Percentiles rank a stretch among this genome's conserved stretches.
Evolutionary conservation across 2,329 filamentous ascomycete genomes (phyloP).

Genomic region (Aspergillus unguis): DNA sequence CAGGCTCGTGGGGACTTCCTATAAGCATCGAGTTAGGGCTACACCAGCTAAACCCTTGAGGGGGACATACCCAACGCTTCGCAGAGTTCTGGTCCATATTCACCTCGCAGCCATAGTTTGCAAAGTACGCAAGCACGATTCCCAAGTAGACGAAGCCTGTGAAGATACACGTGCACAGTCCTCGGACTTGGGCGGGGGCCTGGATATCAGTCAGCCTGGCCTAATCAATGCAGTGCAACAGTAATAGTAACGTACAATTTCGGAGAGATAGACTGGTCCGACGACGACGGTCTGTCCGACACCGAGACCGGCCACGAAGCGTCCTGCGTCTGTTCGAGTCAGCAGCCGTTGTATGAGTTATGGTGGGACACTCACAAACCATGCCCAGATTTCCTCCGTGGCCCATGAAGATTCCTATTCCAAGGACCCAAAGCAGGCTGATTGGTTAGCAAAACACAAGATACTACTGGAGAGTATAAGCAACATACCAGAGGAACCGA

Average conservation of each 20-base stretch:
- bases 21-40: background rate
- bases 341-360: too few relatives aligned
- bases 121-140: conserved; percentile 76
- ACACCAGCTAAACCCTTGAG: conserved; percentile 12
- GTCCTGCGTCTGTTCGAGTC: background rate
- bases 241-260: conserved; percentile 49
- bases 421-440: conserved; percentile 39
- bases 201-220: conserved; percentile 4
- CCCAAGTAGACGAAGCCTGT: conserved; percentile 71
- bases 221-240: background rate
- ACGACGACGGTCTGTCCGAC: conserved; percentile 45
- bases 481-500: conserved; percentile 33
- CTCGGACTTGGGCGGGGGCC: conserved; percentile 63
- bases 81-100: conserved; percentile 48
- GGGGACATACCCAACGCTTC: conserved; percentile 46
- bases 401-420: conserved; percentile 45
- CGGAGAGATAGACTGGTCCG: conserved; percentile 67
- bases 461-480: too few relatives aligned
- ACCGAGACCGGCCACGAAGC: conserved; percentile 36
- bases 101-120: conserved; percentile 61
- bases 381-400: background rate
- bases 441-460: too few relatives aligned
- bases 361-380: background rate
- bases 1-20: conserved; percentile 64
- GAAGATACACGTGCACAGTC: conserved; percentile 70